A percentile compares a stretch with the other conserved stretches of the same genome.
phyloP scores from a whole-genome alignment of 306 rosid species.

The Echinosophora koreensis region DNA sequence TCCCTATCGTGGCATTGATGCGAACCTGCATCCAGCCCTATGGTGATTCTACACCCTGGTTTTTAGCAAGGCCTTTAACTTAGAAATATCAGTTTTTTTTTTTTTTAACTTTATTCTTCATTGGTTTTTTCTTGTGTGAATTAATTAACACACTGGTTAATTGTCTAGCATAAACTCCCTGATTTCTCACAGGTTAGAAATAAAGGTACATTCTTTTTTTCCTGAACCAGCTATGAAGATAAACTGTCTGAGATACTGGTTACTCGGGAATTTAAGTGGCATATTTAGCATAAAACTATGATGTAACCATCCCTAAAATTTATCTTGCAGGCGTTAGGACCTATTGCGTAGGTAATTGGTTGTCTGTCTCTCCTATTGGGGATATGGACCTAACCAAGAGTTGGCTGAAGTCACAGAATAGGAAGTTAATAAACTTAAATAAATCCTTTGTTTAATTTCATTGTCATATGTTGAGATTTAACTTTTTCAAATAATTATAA shows the following conservation, averaged over 20 bases:
- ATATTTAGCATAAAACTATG: slow-evolving; percentile 4
- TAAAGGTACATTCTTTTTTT: slow-evolving; percentile 3
- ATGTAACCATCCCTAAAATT: background rate
- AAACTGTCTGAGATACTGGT: background rate
- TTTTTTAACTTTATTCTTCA: too few species aligned
- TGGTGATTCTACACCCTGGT: background rate
- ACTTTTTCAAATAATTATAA: slow-evolving; percentile 15
- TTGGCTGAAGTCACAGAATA: background rate
- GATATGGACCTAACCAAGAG: slow-evolving; percentile 23
- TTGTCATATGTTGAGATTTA: slow-evolving; percentile 32
- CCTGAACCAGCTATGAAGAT: slow-evolving; percentile 11
- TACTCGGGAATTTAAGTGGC: background rate
- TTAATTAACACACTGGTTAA: too few species aligned
- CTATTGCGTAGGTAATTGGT: background rate
- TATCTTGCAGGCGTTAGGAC: slow-evolving; percentile 12
- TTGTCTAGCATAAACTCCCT: background rate
- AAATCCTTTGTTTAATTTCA: background rate
- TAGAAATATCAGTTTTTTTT: background rate
- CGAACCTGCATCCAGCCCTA: slow-evolving; percentile 16
- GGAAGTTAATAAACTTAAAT: background rate
- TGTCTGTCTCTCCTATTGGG: slow-evolving; percentile 1
- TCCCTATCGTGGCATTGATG: background rate
- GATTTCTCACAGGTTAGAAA: slow-evolving; percentile 20
- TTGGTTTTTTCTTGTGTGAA: too few species aligned
- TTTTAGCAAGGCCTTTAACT: background rate